phyloP scores from a whole-genome alignment of 140 eudicot genomes.

The Anethum foeniculum region DNA sequence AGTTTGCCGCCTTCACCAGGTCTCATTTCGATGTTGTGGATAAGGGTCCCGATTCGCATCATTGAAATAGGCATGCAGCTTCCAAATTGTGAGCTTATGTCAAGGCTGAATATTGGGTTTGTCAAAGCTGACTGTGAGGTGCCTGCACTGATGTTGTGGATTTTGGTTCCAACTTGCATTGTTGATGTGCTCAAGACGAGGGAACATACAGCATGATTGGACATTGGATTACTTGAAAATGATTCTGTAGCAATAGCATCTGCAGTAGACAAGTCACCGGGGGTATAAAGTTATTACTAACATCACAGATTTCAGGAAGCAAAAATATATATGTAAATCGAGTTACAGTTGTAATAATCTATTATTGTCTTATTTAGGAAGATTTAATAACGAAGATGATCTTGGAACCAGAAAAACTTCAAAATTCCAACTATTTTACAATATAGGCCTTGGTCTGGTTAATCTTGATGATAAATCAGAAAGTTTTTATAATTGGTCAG shows the following conservation, averaged over 20 bases:
- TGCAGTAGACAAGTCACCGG: neutral
- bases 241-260: slow-evolving; percentile 10
- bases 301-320: neutral
- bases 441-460: neutral
- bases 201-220: slow-evolving; percentile 50
- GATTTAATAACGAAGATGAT: neutral
- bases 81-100: slow-evolving; percentile 68
- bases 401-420: neutral
- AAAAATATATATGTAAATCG: neutral
- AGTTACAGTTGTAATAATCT: neutral
- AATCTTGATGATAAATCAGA: neutral
- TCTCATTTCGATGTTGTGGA: slow-evolving; percentile 77
- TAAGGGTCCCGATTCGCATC: slow-evolving; percentile 79
- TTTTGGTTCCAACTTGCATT: neutral
- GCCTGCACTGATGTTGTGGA: neutral
- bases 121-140: slow-evolving; percentile 19
- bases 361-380: neutral
- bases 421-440: neutral
- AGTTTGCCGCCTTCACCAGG: slow-evolving; percentile 83
- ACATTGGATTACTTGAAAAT: slow-evolving; percentile 26
- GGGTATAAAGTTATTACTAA: neutral
- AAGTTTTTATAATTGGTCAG: neutral
- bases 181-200: slow-evolving; percentile 11
- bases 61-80: slow-evolving; percentile 68
- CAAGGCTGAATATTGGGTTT: slow-evolving; percentile 37